Evolutionary conservation across 1,139 yeast species (phyloP).

Genomic region (Yamadazyma jaroonii): DNA sequence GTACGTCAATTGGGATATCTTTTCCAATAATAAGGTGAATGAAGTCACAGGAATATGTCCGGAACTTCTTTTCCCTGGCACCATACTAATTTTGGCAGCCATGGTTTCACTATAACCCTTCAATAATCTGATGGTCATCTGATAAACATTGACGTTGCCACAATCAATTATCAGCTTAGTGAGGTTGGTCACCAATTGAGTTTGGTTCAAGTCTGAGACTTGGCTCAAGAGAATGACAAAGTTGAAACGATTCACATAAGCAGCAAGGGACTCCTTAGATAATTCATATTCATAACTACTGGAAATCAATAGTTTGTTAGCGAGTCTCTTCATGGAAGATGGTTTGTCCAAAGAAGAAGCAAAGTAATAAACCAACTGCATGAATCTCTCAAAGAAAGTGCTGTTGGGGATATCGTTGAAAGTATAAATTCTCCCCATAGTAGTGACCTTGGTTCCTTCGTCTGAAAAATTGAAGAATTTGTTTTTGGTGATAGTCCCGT

Average conservation of each 20-base stretch:
- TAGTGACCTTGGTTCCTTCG: constrained; percentile 26
- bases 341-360: constrained; percentile 28
- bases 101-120: constrained; percentile 19
- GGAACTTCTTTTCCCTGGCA: no score
- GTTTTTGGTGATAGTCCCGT: constrained; percentile 27
- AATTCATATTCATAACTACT: constrained; percentile 32
- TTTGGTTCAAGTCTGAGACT: constrained; percentile 33
- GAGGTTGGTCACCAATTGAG: constrained; percentile 27
- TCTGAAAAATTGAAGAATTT: constrained; percentile 40
- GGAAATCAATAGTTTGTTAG: constrained; percentile 38
- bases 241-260: constrained; percentile 39
- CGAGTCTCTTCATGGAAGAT: constrained; percentile 29
- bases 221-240: constrained; percentile 33
- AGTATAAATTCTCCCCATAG: constrained; percentile 24
- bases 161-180: constrained; percentile 22
- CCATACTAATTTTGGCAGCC: constrained; percentile 8
- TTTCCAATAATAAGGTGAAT: constrained; percentile 16
- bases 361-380: constrained; percentile 34
- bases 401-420: constrained; percentile 32
- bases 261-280: constrained; percentile 24
- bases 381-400: constrained; percentile 37
- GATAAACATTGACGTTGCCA: constrained; percentile 25
- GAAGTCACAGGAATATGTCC: constrained; percentile 27
- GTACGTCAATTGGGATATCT: constrained; percentile 12
- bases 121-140: constrained; percentile 24